Percentiles rank a stretch among this genome's conserved stretches.
These are phyloP conservation scores for Cetradonia linearis DNA, from an alignment of 495 filamentous ascomycete genomes.

Conservation along the genomic window DNA sequence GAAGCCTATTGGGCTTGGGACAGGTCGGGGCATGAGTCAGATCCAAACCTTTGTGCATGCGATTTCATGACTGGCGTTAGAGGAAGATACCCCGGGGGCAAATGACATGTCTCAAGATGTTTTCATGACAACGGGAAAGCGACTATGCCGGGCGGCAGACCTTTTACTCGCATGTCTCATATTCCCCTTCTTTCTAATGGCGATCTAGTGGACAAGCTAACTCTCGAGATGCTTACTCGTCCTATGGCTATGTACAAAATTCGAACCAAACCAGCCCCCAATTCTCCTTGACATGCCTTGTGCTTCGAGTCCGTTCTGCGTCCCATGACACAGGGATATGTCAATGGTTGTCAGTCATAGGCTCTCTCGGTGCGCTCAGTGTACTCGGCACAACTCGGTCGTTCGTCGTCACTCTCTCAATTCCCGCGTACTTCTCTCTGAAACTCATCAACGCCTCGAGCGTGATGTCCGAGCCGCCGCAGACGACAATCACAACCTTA, in stretches of 20 bases:
- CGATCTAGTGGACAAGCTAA: neutral
- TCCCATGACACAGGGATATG: neutral
- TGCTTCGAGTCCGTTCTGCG: neutral
- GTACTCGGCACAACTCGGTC: slow-evolving; percentile 15
- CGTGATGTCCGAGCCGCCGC: slow-evolving; percentile 71
- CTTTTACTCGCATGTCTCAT: neutral
- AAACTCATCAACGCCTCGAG: slow-evolving; percentile 56
- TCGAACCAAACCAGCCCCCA: neutral
- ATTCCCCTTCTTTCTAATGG: neutral
- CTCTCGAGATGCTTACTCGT: neutral
- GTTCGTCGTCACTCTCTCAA: slow-evolving; percentile 16
- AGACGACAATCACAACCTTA: slow-evolving; percentile 77
- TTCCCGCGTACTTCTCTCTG: slow-evolving; percentile 41
- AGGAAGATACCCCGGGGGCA: slow-evolving; percentile 4
- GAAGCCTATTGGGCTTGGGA: slow-evolving; percentile 33
- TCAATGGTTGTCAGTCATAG: neutral
- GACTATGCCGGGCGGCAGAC: neutral
- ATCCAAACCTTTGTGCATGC: neutral
- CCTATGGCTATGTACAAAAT: neutral
- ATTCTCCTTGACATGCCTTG: neutral
- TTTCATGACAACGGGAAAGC: neutral
- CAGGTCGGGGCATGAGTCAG: slow-evolving; percentile 7
- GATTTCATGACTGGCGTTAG: neutral
- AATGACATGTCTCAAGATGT: neutral
- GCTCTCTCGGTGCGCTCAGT: slow-evolving; percentile 7